A percentile compares a stretch with the other conserved stretches of the same genome.
Evolutionary conservation across 108 stramenopile species (phyloP).

Genomic region (Heterococcus sp.): DNA sequence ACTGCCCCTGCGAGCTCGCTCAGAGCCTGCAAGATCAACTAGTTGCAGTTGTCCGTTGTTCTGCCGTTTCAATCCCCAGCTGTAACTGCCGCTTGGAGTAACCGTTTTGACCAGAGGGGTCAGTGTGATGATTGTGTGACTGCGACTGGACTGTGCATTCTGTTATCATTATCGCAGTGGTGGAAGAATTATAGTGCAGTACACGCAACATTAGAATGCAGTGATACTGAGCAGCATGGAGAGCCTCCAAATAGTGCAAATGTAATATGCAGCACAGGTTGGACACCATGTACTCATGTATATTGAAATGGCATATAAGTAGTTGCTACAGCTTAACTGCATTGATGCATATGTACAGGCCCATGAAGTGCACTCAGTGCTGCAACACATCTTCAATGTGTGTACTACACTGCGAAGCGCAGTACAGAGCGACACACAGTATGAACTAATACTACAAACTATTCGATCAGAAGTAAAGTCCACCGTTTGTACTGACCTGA

Average conservation of each 20-base stretch:
- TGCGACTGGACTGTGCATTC: slow-evolving; percentile 5
- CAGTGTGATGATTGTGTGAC: slow-evolving; percentile 21
- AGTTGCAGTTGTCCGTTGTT: too few species aligned
- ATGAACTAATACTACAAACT: not conserved
- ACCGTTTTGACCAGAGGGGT: too few species aligned
- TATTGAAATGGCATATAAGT: not conserved
- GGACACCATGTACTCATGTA: not conserved
- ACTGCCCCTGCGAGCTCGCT: too few species aligned
- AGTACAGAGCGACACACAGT: not conserved
- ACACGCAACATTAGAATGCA: not conserved
- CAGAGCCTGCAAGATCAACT: too few species aligned
- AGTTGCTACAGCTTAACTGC: not conserved
- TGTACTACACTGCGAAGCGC: not conserved
- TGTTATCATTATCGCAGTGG: not conserved
- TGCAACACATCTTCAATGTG: not conserved
- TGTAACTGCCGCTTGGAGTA: too few species aligned
- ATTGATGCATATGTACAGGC: too few species aligned
- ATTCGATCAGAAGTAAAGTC: not conserved
- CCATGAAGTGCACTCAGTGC: too few species aligned
- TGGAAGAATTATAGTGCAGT: not conserved
- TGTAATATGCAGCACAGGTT: not conserved
- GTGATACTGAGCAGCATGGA: not conserved
- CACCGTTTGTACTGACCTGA: not conserved
- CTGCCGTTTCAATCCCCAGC: too few species aligned
- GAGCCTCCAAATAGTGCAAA: not conserved